Evolutionary conservation across 2,329 filamentous ascomycete genomes (phyloP).

Genomic region (Beauveria caledonica): DNA sequence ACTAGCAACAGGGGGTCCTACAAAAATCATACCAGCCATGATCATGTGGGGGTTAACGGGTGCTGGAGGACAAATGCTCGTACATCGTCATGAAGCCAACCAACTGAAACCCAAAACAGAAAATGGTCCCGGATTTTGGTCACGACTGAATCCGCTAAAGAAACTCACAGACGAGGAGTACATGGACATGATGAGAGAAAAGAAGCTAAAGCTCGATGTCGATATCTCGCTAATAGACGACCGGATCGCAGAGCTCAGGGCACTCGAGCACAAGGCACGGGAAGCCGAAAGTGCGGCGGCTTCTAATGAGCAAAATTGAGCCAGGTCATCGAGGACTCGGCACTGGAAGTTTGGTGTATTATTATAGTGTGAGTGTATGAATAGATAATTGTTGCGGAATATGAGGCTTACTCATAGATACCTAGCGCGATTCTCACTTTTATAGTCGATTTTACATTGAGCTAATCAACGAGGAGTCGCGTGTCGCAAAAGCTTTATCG

Average conservation of each 20-base stretch:
- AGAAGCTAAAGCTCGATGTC: slow-evolving; percentile 60
- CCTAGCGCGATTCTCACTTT: background rate
- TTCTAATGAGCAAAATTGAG: background rate
- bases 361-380: background rate
- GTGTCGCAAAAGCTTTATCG: background rate
- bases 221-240: slow-evolving; percentile 76
- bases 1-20: slow-evolving; percentile 37
- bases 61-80: slow-evolving; percentile 30
- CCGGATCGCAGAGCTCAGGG: slow-evolving; percentile 45
- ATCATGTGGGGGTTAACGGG: slow-evolving; percentile 39
- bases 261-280: slow-evolving; percentile 7
- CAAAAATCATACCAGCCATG: slow-evolving; percentile 43
- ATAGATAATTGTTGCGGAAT: background rate
- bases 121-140: slow-evolving; percentile 36
- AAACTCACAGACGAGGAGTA: slow-evolving; percentile 67
- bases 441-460: background rate
- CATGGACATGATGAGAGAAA: slow-evolving; percentile 59
- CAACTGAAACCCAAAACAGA: slow-evolving; percentile 29
- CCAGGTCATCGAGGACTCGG: background rate
- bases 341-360: background rate
- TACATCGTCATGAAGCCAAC: slow-evolving; percentile 23
- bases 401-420: background rate
- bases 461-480: background rate
- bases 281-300: background rate
- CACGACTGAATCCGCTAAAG: slow-evolving; percentile 64